Evolutionary conservation across 306 rosid species (phyloP), one percentile per base, ranked within the genome.

Genomic region (Datisca glomerata): DNA sequence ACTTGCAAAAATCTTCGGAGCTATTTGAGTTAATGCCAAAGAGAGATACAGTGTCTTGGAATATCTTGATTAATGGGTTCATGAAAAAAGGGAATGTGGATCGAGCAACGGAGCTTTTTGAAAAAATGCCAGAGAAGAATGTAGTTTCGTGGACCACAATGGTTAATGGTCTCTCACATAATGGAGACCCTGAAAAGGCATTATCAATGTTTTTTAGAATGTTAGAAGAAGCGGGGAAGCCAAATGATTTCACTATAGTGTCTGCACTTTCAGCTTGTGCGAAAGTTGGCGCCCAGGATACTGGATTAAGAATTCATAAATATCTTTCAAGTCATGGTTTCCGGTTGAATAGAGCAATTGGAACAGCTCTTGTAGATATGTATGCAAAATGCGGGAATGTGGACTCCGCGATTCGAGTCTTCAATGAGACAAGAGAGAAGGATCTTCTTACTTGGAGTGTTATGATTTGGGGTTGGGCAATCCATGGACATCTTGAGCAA

Each of bases 81-180:
- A 23, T 47, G 49, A 57, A 17, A 31, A 47, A 39, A 1, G 64
- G 64, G 28, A 43, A 57, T 9, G 17, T 47, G 42, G 23, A 24
- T 47, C 40, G 27, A 7, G 56, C 64, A 16, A 28, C 3, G 12
- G 43, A 57, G 53, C 55, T 57, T 8, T 57, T 47, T 24, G 41
- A 28, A 21, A 14, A 29, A 38, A 47, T 57, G 48, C 29, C 64
- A 10, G 49, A 29, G 21, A 47, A 15, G 24, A 57, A 57, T 40
- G 64, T 47, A 25, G 64, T 57, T 47, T 57, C 64, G 12, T 57
- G 64, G 64, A 57, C 64, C 12, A 47, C 64, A 15, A 47, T 57
- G 55, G 64, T 57, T 18, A 57, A 24, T 19, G 64, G 64, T 16
- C 37, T 47, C 47, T 57, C 64, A 27, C 56, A 47, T 24, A 57